Percentiles rank a stretch among this genome's conserved stretches.
These are phyloP conservation scores for Trichoderma sp. DNA, from an alignment of 2,329 filamentous ascomycete species.

Conservation along the genomic window DNA sequence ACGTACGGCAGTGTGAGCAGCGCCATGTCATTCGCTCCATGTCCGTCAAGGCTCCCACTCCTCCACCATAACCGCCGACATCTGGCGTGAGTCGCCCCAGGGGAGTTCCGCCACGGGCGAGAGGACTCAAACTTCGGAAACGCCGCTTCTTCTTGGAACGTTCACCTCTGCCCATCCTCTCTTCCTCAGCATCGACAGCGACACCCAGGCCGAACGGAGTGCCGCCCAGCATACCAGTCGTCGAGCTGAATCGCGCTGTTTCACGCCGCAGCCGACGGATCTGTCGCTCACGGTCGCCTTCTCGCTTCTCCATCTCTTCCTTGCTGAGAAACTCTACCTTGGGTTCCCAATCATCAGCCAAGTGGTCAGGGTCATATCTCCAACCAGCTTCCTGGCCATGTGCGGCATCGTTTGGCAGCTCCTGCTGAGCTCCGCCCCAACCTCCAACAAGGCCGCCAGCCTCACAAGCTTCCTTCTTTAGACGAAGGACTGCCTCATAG, in stretches of 20 bases:
- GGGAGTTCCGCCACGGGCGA: slow-evolving; percentile 61
- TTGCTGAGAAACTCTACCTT: slow-evolving; percentile 80
- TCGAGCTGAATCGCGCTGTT: slow-evolving; percentile 88
- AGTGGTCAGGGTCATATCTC: slow-evolving; percentile 89
- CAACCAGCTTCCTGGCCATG: slow-evolving; percentile 83
- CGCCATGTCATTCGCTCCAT: slow-evolving; percentile 80
- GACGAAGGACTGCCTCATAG: slow-evolving; percentile 85
- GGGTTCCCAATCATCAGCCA: slow-evolving; percentile 81
- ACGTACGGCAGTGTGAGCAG: slow-evolving; percentile 82
- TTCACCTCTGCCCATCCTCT: slow-evolving; percentile 87
- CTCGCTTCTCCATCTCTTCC: slow-evolving; percentile 95
- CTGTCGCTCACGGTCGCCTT: slow-evolving; percentile 90
- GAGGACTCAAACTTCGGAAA: slow-evolving; percentile 83
- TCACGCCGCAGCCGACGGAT: slow-evolving; percentile 83
- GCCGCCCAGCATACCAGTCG: slow-evolving; percentile 75
- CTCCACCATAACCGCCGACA: slow-evolving; percentile 69
- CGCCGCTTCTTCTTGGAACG: slow-evolving; percentile 92
- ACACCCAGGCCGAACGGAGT: slow-evolving; percentile 60
- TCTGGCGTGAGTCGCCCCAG: slow-evolving; percentile 79
- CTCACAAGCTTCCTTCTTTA: slow-evolving; percentile 97
- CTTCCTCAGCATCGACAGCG: slow-evolving; percentile 60
- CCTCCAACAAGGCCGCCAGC: slow-evolving; percentile 80
- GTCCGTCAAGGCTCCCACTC: slow-evolving; percentile 66
- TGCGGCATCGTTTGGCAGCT: slow-evolving; percentile 86
- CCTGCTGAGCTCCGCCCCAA: slow-evolving; percentile 56